Evolutionary conservation across 2,329 filamentous ascomycete species (phyloP).

Genomic region (Venturia aucupariae): DNA sequence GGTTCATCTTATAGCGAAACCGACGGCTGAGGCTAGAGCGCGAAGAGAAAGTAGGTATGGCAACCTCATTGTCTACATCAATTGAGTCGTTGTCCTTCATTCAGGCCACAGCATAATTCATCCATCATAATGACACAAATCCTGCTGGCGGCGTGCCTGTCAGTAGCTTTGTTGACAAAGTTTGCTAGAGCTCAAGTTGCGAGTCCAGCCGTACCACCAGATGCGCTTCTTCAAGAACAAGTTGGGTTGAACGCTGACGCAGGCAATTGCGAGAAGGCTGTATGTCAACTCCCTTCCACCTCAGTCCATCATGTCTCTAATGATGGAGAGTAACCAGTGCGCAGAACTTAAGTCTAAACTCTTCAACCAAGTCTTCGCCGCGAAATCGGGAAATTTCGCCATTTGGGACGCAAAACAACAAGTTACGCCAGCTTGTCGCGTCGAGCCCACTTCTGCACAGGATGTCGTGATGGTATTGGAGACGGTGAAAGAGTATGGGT

Average conservation of each 20-base stretch:
- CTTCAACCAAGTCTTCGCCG: background rate
- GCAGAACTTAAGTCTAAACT: background rate
- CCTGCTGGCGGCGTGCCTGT: background rate
- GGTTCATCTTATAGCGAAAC: no score
- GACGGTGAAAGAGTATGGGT: background rate
- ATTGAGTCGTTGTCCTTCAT: background rate
- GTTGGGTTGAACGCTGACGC: background rate
- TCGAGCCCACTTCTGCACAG: background rate
- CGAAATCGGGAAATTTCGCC: background rate
- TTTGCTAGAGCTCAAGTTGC: background rate
- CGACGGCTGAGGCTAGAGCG: no score
- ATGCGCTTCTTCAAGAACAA: background rate
- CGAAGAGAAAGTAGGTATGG: background rate
- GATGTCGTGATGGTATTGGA: slow-evolving; percentile 6
- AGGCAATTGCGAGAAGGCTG: background rate
- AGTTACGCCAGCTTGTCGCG: background rate
- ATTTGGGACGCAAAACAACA: slow-evolving; percentile 6
- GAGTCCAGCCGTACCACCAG: background rate
- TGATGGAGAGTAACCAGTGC: background rate
- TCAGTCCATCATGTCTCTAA: background rate
- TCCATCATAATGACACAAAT: background rate
- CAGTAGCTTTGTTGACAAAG: background rate
- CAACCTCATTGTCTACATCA: background rate
- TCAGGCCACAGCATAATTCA: background rate
- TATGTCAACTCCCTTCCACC: background rate